Evolutionary conservation across 306 rosid genomes (phyloP), one percentile per base, ranked within the genome.

Genomic region (Cicer chorassanicum): DNA sequence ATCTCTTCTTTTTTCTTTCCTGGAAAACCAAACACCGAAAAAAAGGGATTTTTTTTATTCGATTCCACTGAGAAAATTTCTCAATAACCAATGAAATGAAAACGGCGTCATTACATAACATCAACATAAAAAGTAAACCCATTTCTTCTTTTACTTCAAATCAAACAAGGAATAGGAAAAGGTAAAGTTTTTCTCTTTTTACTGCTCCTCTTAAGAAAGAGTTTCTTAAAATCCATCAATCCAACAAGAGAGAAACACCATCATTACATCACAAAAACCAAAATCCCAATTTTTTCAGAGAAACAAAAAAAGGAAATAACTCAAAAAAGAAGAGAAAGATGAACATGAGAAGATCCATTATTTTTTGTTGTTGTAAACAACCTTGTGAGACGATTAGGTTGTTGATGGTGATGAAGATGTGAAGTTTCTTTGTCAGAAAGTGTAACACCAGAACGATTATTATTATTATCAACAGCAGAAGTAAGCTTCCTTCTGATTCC

Each of bases 381-480:
- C 96, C 93, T 91, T 64, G 84, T 84, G 68, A 88, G 80, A 61
- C 89, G 90, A 87, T 86, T 85, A 9, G 90, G 81, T 50, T 68
- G 84, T 40, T 72, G 82, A 9, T 74, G 84, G 1, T 66, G 76
- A 8, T 82, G 91, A 79, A 76, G 82, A 79, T 76, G 86, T 2
- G 87, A 78, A 46, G 34, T 50, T 55, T 87, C 88, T 74, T 79
- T 90, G 42, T 85, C 91, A 4, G 86, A 78, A 82, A 82, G 13
- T 65, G 84, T 12, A 43, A 74, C 70, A 7, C 68, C 83, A 76
- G 85, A 84, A 48, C 88, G 88, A 80, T 83, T 81, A 80, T 85
- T 85, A 80, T 85, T 85, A 40, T 85, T 85, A 40, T 65, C 8
- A n/a, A 41, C 4, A 6, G 46, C 68, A 41, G 70, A 81, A 55